Percentiles rank a stretch among this genome's conserved stretches.
phyloP scores from a whole-genome alignment of 352 stramenopile species.

The Hyaloperonospora brassicae region DNA sequence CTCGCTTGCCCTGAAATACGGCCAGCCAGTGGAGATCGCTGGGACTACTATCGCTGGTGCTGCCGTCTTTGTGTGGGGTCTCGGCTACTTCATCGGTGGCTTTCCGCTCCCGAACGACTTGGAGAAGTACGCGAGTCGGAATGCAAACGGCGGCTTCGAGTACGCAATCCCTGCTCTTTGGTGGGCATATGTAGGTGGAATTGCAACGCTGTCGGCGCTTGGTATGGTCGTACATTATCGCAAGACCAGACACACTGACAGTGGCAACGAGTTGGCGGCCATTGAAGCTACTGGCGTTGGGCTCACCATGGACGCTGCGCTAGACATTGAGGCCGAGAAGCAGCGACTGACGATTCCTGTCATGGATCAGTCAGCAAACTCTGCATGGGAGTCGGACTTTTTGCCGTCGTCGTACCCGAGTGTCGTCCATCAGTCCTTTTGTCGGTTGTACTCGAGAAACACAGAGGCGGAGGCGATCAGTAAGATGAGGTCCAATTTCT shows the following conservation, averaged over 20 bases:
- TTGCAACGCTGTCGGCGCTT: slow-evolving; percentile 26
- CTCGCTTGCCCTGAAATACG: slow-evolving; percentile 23
- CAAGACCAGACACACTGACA: slow-evolving; percentile 15
- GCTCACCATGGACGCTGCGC: slow-evolving; percentile 14
- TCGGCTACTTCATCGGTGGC: slow-evolving; percentile 36
- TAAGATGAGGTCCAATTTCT: slow-evolving; percentile 16
- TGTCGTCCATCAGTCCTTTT: slow-evolving; percentile 19
- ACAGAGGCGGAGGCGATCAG: slow-evolving; percentile 20
- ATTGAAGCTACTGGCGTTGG: slow-evolving; percentile 15
- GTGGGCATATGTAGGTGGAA: slow-evolving; percentile 36
- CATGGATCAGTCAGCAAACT: slow-evolving; percentile 10
- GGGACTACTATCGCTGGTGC: slow-evolving; percentile 30
- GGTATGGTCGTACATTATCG: slow-evolving; percentile 29
- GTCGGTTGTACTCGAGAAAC: slow-evolving; percentile 23
- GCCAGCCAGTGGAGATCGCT: slow-evolving; percentile 28
- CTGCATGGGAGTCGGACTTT: slow-evolving; percentile 15
- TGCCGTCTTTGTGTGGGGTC: slow-evolving; percentile 24
- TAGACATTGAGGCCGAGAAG: slow-evolving; percentile 21
- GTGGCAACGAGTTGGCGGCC: slow-evolving; percentile 18
- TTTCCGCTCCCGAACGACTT: slow-evolving; percentile 33
- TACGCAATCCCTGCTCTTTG: slow-evolving; percentile 31
- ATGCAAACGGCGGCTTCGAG: slow-evolving; percentile 16
- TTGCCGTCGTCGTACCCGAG: slow-evolving; percentile 14
- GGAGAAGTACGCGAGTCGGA: slow-evolving; percentile 20
- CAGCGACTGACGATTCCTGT: slow-evolving; percentile 7